These are phyloP conservation scores for Aspergillus sclerotiicarbonarius DNA, from an alignment of 495 filamentous ascomycete species.

Conservation along the genomic window DNA sequence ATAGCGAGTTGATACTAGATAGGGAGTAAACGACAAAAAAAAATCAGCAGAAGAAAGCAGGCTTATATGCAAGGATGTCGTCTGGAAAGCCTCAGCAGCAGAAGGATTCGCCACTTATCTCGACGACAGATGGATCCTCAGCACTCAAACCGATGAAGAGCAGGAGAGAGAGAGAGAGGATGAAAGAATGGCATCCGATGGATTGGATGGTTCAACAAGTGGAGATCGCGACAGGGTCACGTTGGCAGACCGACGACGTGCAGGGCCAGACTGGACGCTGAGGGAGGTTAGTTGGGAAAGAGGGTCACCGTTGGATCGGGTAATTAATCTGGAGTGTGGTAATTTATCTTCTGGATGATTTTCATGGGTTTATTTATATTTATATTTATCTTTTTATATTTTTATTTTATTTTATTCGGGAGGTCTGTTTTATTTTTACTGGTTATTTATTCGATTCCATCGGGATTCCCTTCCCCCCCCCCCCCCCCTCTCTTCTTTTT, in stretches of 20 bases:
- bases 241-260: slow-evolving; percentile 16
- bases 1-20: background rate
- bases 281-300: background rate
- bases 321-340: slow-evolving; percentile 22
- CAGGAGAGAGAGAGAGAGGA: background rate
- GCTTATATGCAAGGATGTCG: slow-evolving; percentile 19
- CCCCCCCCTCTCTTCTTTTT: background rate
- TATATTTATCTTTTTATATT: slow-evolving; percentile 17
- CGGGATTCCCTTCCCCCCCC: background rate
- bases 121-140: slow-evolving; percentile 9
- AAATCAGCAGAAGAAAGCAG: slow-evolving; percentile 22
- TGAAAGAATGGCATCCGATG: slow-evolving; percentile 4
- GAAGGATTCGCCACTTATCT: slow-evolving; percentile 18
- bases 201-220: slow-evolving; percentile 12
- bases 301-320: slow-evolving; percentile 26
- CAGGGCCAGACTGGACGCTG: slow-evolving; percentile 4
- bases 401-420: no score
- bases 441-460: slow-evolving; percentile 16
- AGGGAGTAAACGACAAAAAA: slow-evolving; percentile 15
- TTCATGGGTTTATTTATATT: slow-evolving; percentile 18
- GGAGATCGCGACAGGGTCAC: slow-evolving; percentile 22
- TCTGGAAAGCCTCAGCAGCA: slow-evolving; percentile 10
- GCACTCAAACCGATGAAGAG: slow-evolving; percentile 5
- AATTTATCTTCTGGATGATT: slow-evolving; percentile 9
- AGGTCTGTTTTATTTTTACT: no score